Conservation (phyloP, 768 basidiomycete genomes). For the Chalciporus chontae region DNA sequence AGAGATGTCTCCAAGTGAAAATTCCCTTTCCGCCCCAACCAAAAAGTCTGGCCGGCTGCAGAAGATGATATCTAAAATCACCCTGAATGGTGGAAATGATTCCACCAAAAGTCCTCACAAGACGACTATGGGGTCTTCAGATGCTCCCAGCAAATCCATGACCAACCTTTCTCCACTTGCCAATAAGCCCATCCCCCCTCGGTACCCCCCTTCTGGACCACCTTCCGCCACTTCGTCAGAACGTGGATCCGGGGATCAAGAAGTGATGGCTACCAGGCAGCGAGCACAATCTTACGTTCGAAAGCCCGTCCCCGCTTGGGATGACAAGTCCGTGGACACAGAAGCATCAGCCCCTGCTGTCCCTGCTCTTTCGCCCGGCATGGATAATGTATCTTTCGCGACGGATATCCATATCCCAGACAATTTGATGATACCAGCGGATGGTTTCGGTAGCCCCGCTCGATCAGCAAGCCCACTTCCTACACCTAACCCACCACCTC, state of each 20-base stretch:
- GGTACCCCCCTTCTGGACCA: conserved; percentile 45
- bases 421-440: not conserved
- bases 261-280: conserved; percentile 16
- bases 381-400: not conserved
- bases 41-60: conserved; percentile 63
- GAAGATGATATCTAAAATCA: conserved; percentile 80
- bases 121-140: conserved; percentile 23
- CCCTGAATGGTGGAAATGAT: conserved; percentile 37
- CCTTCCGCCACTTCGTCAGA: conserved; percentile 43
- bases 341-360: conserved; percentile 5
- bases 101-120: conserved; percentile 31
- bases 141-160: conserved; percentile 31
- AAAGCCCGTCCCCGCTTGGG: conserved; percentile 18
- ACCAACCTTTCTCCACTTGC: conserved; percentile 48
- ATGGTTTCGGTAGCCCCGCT: conserved; percentile 1
- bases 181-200: conserved; percentile 60
- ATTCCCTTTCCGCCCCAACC: conserved; percentile 39
- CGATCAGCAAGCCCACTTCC: conserved; percentile 4
- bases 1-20: conserved; percentile 37
- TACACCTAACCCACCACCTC: conserved; percentile 3
- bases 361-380: conserved; percentile 7
- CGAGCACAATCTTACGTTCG: conserved; percentile 27
- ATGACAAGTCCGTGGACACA: conserved; percentile 12
- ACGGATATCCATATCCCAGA: conserved; percentile 1
- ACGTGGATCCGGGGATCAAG: conserved; percentile 20